Percentiles rank a stretch among this genome's conserved stretches.
Conservation (phyloP, 768 basidiomycete species). For the Lactarius sp. region DNA sequence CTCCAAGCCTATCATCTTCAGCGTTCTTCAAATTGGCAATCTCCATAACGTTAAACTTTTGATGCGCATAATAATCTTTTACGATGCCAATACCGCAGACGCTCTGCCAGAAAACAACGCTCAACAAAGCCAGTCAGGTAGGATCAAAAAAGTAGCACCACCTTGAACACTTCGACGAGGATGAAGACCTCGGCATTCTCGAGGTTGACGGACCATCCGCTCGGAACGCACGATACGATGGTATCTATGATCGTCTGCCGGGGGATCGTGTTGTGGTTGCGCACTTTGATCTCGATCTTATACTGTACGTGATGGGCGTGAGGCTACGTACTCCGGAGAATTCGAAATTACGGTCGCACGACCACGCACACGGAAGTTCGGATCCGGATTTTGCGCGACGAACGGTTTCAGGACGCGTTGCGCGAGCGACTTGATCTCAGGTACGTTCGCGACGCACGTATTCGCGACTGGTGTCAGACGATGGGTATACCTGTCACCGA, state of each 20-base stretch:
- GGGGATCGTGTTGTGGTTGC: constrained; percentile 70
- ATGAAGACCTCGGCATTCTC: constrained; percentile 67
- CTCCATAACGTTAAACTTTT: constrained; percentile 78
- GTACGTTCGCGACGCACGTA: constrained; percentile 60
- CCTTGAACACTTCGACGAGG: constrained; percentile 82
- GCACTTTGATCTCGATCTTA: constrained; percentile 70
- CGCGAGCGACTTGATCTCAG: constrained; percentile 65
- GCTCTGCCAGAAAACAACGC: constrained; percentile 41
- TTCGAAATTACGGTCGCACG: neutral
- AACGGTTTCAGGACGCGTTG: constrained; percentile 48
- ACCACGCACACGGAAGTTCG: constrained; percentile 44
- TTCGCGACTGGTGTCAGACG: constrained; percentile 68
- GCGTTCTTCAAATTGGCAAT: constrained; percentile 48
- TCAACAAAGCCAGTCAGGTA: neutral
- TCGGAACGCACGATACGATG: constrained; percentile 66
- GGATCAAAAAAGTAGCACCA: constrained; percentile 26
- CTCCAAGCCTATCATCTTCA: constrained; percentile 34
- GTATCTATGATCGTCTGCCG: constrained; percentile 58
- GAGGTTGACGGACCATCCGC: constrained; percentile 61
- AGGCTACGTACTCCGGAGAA: neutral
- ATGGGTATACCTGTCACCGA: constrained; percentile 51
- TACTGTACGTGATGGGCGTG: constrained; percentile 45
- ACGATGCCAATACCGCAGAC: constrained; percentile 74
- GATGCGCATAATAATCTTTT: constrained; percentile 60
- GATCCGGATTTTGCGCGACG: constrained; percentile 43